A percentile compares a stretch with the other conserved stretches of the same genome.
Conservation (phyloP, 306 rosid genomes). For the Clitoria ternatea region DNA sequence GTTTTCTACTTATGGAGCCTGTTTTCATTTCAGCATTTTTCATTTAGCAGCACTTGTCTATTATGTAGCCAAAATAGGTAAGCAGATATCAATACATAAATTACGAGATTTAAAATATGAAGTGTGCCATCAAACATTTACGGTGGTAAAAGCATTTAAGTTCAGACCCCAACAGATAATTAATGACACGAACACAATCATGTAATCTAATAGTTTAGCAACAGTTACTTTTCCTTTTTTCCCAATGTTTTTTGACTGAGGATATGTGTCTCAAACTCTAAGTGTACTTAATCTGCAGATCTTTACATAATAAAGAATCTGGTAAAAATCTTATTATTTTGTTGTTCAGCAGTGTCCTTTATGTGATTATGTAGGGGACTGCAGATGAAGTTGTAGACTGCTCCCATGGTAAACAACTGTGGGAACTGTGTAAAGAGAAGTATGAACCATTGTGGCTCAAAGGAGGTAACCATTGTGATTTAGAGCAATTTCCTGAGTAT, state of each 20-base stretch:
- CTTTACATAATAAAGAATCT: not conserved
- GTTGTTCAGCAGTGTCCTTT: not conserved
- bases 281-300: not conserved
- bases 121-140: not conserved
- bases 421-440: constrained; percentile 85
- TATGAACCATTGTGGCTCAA: constrained; percentile 80
- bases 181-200: not conserved
- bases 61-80: not conserved
- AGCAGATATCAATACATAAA: not conserved
- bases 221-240: not conserved
- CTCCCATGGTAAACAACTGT: constrained; percentile 80
- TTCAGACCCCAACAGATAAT: not conserved
- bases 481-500: constrained; percentile 77
- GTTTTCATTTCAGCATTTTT: not conserved
- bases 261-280: not conserved
- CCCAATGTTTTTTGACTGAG: not conserved
- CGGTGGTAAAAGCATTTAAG: not conserved
- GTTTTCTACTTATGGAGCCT: not conserved
- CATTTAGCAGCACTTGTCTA: not conserved
- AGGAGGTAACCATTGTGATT: constrained; percentile 83
- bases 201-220: not conserved
- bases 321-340: not conserved
- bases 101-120: not conserved
- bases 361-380: constrained; percentile 54
- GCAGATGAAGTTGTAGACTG: constrained; percentile 86